phyloP scores from a whole-genome alignment of 148 eudicot genomes.

The Amaranthus palmeri region DNA sequence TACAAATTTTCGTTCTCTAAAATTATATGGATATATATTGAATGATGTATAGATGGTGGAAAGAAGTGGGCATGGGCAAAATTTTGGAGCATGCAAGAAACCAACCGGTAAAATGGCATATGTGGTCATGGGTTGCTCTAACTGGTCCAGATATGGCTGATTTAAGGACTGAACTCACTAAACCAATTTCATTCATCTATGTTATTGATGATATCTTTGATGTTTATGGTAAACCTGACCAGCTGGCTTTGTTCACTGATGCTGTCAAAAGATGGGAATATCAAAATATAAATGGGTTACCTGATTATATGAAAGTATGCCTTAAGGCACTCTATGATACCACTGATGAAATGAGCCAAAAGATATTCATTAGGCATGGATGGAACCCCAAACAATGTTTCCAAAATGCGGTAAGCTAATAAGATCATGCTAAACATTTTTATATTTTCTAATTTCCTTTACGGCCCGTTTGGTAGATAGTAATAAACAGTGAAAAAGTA shows the following conservation, averaged over 20 bases:
- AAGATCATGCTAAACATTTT: not conserved
- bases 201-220: slow-evolving; percentile 73
- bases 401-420: slow-evolving; percentile 31
- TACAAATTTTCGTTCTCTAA: no score
- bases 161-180: slow-evolving; percentile 50
- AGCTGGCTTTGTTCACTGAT: slow-evolving; percentile 53
- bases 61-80: slow-evolving; percentile 31
- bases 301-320: slow-evolving; percentile 53
- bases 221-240: slow-evolving; percentile 46
- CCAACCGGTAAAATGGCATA: slow-evolving; percentile 70
- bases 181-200: slow-evolving; percentile 47
- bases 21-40: no score
- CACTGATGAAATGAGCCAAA: slow-evolving; percentile 39
- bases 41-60: slow-evolving; percentile 55
- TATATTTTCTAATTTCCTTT: no score
- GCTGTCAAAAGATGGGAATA: slow-evolving; percentile 60
- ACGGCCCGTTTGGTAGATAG: no score
- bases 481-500: no score
- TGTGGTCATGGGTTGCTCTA: slow-evolving; percentile 55
- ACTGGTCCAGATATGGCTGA: slow-evolving; percentile 34
- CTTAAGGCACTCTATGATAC: slow-evolving; percentile 38
- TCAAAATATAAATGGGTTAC: slow-evolving; percentile 29
- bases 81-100: slow-evolving; percentile 46
- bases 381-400: slow-evolving; percentile 36
- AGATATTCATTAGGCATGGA: slow-evolving; percentile 36